phyloP scores from a whole-genome alignment of 129 eudicot genomes.

The Logfia minima region DNA sequence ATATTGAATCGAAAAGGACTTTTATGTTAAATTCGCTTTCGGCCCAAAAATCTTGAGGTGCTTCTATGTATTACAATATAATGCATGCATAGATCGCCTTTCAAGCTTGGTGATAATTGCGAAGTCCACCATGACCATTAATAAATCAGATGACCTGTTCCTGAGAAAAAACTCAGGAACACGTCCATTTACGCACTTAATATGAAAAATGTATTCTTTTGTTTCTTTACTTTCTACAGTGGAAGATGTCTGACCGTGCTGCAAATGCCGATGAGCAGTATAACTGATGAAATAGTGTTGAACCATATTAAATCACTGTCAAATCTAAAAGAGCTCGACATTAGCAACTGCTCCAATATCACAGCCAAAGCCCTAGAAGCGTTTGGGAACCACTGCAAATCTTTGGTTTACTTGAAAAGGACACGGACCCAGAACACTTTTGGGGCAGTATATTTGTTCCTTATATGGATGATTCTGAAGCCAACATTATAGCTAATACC shows the following conservation, averaged over 20 bases:
- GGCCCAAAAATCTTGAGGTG: too few species aligned
- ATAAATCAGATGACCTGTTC: too few species aligned
- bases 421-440: not conserved
- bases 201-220: not conserved
- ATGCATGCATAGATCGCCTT: too few species aligned
- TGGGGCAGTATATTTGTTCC: not conserved
- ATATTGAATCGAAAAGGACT: too few species aligned
- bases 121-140: too few species aligned
- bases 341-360: slow-evolving; percentile 25
- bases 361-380: slow-evolving; percentile 31
- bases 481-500: slow-evolving; percentile 25
- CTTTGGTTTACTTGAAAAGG: slow-evolving; percentile 29
- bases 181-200: too few species aligned
- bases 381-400: slow-evolving; percentile 38
- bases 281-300: slow-evolving; percentile 29
- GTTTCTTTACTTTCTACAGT: slow-evolving; percentile 8
- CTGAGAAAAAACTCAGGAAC: too few species aligned
- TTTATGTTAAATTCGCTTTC: too few species aligned
- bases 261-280: slow-evolving; percentile 25
- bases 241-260: slow-evolving; percentile 24
- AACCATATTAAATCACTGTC: slow-evolving; percentile 23
- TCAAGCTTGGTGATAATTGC: too few species aligned
- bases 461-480: slow-evolving; percentile 12
- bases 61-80: too few species aligned
- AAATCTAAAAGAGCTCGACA: slow-evolving; percentile 21